Evolutionary conservation across 306 rosid species (phyloP).

Genomic region (Delonix regia): DNA sequence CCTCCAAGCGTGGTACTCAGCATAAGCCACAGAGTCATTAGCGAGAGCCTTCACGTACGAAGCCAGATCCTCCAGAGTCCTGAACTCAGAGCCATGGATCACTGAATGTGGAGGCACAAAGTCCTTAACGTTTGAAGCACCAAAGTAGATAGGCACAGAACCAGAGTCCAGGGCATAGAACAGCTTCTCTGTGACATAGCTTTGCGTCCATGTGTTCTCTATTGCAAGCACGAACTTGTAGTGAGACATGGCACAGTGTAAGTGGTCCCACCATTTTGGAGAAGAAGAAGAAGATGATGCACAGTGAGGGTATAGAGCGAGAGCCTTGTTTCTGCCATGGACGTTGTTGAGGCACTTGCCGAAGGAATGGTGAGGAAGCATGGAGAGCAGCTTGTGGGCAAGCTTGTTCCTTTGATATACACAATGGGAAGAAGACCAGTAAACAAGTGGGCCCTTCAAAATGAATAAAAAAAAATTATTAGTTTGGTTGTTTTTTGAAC

Average conservation of each 20-base stretch:
- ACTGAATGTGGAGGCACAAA: background rate
- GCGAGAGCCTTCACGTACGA: background rate
- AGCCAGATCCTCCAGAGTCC: background rate
- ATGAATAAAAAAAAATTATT: background rate
- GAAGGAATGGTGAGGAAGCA: constrained; percentile 12
- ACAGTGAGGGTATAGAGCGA: background rate
- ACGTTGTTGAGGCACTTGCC: constrained; percentile 16
- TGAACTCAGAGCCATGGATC: background rate
- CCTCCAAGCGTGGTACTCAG: constrained; percentile 12
- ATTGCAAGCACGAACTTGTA: constrained; percentile 19
- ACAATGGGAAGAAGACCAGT: constrained; percentile 16
- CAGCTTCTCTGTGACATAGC: constrained; percentile 15
- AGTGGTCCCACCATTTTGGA: constrained; percentile 10
- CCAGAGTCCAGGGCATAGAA: constrained; percentile 14
- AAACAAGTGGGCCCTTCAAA: background rate
- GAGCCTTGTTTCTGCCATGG: background rate
- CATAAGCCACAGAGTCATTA: constrained; percentile 8
- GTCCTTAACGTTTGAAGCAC: background rate
- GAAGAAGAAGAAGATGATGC: background rate
- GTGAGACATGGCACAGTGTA: constrained; percentile 10
- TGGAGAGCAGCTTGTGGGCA: constrained; percentile 4
- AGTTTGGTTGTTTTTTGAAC: too few relatives aligned
- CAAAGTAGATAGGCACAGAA: constrained; percentile 8
- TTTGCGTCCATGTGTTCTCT: background rate
- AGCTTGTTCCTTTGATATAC: background rate